These are phyloP conservation scores for Chiua virens DNA, from an alignment of 768 basidiomycete species.

Conservation along the genomic window DNA sequence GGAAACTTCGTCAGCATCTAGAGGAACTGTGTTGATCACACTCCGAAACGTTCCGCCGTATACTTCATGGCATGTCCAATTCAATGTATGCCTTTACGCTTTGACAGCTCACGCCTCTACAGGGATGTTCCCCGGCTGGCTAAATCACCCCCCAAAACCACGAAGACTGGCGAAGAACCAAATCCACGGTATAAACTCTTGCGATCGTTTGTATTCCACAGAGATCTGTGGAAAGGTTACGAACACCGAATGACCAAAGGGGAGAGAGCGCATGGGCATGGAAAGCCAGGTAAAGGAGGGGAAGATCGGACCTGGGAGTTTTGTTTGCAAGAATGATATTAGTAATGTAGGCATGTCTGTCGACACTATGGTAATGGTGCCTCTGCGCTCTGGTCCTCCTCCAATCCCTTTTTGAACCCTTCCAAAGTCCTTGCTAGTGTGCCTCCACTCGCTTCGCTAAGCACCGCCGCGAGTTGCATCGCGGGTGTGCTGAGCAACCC, in stretches of 20 bases:
- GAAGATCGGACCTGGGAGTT: slow-evolving; percentile 92
- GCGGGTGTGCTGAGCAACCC: slow-evolving; percentile 79
- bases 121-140: slow-evolving; percentile 81
- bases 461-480: slow-evolving; percentile 67
- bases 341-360: slow-evolving; percentile 7
- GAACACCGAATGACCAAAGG: slow-evolving; percentile 96
- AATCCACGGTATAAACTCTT: slow-evolving; percentile 71
- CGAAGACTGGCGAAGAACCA: slow-evolving; percentile 41
- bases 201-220: slow-evolving; percentile 78
- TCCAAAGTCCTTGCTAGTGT: slow-evolving; percentile 70
- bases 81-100: not conserved
- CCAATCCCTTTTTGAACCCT: slow-evolving; percentile 67
- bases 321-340: slow-evolving; percentile 40
- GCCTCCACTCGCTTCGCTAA: slow-evolving; percentile 69
- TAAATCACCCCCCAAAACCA: slow-evolving; percentile 64
- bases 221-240: slow-evolving; percentile 76
- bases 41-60: slow-evolving; percentile 86
- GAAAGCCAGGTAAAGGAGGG: slow-evolving; percentile 68
- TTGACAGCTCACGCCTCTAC: slow-evolving; percentile 4
- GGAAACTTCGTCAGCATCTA: slow-evolving; percentile 5
- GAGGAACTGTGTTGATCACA: slow-evolving; percentile 85
- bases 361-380: slow-evolving; percentile 20
- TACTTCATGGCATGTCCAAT: slow-evolving; percentile 66
- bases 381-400: slow-evolving; percentile 41
- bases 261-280: slow-evolving; percentile 62